These are phyloP conservation scores for Hypoxylon sp. DNA, from an alignment of 2,329 filamentous ascomycete genomes.

Conservation along the genomic window DNA sequence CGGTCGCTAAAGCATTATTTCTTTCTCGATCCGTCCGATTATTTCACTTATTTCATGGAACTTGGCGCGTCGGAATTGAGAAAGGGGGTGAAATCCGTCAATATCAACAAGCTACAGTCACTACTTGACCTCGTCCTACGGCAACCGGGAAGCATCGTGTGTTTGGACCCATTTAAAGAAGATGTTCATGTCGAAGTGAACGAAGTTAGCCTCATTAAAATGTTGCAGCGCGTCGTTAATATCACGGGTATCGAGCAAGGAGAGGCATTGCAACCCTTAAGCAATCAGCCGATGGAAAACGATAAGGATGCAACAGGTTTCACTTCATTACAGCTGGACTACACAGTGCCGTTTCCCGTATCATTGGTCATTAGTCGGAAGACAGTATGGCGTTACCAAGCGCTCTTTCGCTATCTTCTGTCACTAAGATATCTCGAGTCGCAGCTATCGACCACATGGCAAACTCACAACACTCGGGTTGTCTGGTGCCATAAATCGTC, in stretches of 20 bases:
- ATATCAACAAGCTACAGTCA: slow-evolving; percentile 93
- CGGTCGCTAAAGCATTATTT: slow-evolving; percentile 98
- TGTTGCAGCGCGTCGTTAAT: slow-evolving; percentile 95
- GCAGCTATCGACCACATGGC: slow-evolving; percentile 89
- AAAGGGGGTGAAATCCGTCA: slow-evolving; percentile 90
- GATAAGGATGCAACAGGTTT: slow-evolving; percentile 92
- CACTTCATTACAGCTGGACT: slow-evolving; percentile 94
- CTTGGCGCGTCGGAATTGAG: slow-evolving; percentile 89
- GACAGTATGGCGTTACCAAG: slow-evolving; percentile 96
- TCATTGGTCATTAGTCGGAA: slow-evolving; percentile 96
- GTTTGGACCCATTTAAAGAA: slow-evolving; percentile 96
- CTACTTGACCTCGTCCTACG: slow-evolving; percentile 95
- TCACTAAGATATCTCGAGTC: slow-evolving; percentile 91
- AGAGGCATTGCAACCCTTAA: slow-evolving; percentile 81
- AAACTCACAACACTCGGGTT: slow-evolving; percentile 84
- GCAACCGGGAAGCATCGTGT: slow-evolving; percentile 95
- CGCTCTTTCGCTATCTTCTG: slow-evolving; percentile 93
- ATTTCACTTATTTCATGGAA: slow-evolving; percentile 98
- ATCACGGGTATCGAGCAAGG: slow-evolving; percentile 96
- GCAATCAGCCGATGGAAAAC: slow-evolving; percentile 77
- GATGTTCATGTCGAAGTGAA: slow-evolving; percentile 99
- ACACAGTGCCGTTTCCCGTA: slow-evolving; percentile 92
- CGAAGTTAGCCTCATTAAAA: slow-evolving; percentile 91
- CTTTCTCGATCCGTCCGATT: slow-evolving; percentile 97
- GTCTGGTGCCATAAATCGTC: slow-evolving; percentile 88